Evolutionary conservation across 2,329 filamentous ascomycete genomes (phyloP), one percentile per base, ranked within the genome.

Genomic region (Stagonosporopsis tanaceti): DNA sequence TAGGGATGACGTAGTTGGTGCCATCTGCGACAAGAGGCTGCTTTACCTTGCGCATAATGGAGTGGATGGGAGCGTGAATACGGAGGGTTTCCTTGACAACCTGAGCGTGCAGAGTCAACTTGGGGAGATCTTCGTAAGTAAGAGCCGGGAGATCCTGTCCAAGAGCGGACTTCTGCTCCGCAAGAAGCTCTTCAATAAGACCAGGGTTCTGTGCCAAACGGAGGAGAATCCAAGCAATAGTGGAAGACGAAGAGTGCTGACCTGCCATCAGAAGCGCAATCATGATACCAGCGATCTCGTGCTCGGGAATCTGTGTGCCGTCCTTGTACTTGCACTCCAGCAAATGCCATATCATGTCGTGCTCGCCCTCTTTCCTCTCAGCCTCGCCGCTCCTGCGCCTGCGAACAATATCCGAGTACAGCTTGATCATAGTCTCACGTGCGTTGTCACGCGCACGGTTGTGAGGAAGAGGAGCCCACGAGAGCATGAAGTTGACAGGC

Each of bases 31-130:
- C 85, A 85, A 97, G 92, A 57, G 93, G 92, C 64, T 87, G 86
- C 81, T 94, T 97, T 76, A 97, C 94, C 68, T 91, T 90, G 69
- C 93, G 92, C 84, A 98, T 87, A 72, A 98, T 96, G 47, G 91
- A 95, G 84, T 97, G 93, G 71, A 98, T 97, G 1, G 93, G 93
- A 1, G 93, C 90, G 76, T 97, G 91, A 15, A 97, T 83, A 62
- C 93, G 90, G 37, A 97, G 88, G 2, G 93, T 96, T 79, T 97
- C 93, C 81, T 94, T 95, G 79, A 97, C 85, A 63, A 96, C 88
- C 68, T 92, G 89, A 68, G 89, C 84, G 81, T 96, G 91, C 20
- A 97, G 86, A 46, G 92, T 87, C 32, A 97, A 85, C 76, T 89
- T 89, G 66, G 88, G 82, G 15, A 97, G 84, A 64, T 89, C 85